These are phyloP conservation scores for Anthostomella pinea DNA, from an alignment of 2,329 filamentous ascomycete genomes.

Conservation along the genomic window DNA sequence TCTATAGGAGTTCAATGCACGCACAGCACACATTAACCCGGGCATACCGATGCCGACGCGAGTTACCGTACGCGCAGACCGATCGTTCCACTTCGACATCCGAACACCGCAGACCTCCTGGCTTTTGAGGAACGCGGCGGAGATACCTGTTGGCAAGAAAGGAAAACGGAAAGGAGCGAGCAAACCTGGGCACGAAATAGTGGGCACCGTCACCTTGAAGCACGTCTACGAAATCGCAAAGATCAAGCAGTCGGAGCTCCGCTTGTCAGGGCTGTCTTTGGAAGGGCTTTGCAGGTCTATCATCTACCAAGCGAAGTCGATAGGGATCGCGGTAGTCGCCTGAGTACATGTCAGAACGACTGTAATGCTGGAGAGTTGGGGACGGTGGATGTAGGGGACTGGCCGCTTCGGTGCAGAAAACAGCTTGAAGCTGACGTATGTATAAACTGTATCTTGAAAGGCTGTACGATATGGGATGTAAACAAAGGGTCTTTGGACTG, in stretches of 20 bases:
- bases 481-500: too few relatives aligned
- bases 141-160: constrained; percentile 68
- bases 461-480: too few relatives aligned
- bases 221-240: constrained; percentile 97
- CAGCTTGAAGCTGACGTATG: too few relatives aligned
- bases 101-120: constrained; percentile 94
- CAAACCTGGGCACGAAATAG: constrained; percentile 70
- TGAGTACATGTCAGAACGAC: constrained; percentile 33
- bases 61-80: constrained; percentile 88
- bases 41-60: constrained; percentile 88
- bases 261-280: constrained; percentile 68
- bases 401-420: too few relatives aligned
- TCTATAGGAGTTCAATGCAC: constrained; percentile 88
- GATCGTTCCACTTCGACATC: constrained; percentile 88
- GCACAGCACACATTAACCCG: constrained; percentile 77
- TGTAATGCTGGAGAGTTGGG: neutral
- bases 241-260: constrained; percentile 81
- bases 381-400: neutral
- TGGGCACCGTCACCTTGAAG: constrained; percentile 89
- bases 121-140: constrained; percentile 79
- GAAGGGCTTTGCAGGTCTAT: constrained; percentile 71
- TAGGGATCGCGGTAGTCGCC: constrained; percentile 69
- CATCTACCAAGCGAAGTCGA: constrained; percentile 71
- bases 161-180: constrained; percentile 75
- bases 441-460: too few relatives aligned